Conservation (phyloP, 208 protist species). For the Trypanosoma boissoni region DNA sequence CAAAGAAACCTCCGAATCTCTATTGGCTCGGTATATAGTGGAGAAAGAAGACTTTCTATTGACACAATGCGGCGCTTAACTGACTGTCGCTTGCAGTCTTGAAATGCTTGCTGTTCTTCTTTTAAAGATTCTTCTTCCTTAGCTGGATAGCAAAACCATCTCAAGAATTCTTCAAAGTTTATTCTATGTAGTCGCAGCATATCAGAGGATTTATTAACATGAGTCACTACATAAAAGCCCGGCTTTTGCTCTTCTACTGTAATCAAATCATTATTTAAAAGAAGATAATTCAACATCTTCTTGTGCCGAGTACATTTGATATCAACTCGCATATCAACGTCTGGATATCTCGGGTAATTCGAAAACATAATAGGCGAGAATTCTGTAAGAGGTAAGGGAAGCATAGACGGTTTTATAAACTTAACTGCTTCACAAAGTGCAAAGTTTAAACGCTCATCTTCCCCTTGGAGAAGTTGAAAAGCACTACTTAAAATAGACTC, state of each 20-base stretch:
- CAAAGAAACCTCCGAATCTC: slow-evolving; percentile 23
- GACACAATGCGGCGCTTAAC: slow-evolving; percentile 52
- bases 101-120: slow-evolving; percentile 32
- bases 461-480: slow-evolving; percentile 24
- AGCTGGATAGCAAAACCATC: slow-evolving; percentile 31
- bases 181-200: slow-evolving; percentile 39
- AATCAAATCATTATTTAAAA: slow-evolving; percentile 34
- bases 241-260: slow-evolving; percentile 42
- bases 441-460: slow-evolving; percentile 53
- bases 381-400: slow-evolving; percentile 60
- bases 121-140: slow-evolving; percentile 34
- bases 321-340: slow-evolving; percentile 31
- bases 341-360: slow-evolving; percentile 42
- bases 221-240: slow-evolving; percentile 35
- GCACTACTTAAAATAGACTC: slow-evolving; percentile 11
- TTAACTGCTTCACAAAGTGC: slow-evolving; percentile 53
- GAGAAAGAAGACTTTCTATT: slow-evolving; percentile 26
- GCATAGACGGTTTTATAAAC: slow-evolving; percentile 26
- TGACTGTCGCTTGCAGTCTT: slow-evolving; percentile 27
- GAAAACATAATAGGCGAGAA: slow-evolving; percentile 51
- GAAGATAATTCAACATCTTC: slow-evolving; percentile 51
- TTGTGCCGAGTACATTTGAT: slow-evolving; percentile 76
- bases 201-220: slow-evolving; percentile 42
- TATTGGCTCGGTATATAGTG: background rate
- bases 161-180: slow-evolving; percentile 40